phyloP scores from a whole-genome alignment of 805 yeast species.

The Wickerhamomyces bovis region DNA sequence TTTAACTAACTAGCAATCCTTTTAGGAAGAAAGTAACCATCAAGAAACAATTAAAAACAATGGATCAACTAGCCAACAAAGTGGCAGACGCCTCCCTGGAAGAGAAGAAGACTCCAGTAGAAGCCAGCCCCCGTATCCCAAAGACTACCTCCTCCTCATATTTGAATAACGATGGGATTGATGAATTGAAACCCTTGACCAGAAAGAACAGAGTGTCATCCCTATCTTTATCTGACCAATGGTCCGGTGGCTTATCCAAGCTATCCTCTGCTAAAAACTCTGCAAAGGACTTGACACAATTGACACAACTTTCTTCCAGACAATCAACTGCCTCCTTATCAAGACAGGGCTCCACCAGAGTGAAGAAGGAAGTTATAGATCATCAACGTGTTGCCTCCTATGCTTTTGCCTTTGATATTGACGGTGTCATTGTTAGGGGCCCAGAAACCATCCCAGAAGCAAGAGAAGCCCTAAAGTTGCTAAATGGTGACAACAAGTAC shows the following conservation, averaged over 20 bases:
- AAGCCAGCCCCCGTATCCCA: conserved; percentile 1
- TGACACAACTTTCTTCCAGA: conserved; percentile 20
- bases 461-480: conserved; percentile 58
- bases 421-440: conserved; percentile 84
- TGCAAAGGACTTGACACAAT: conserved; percentile 22
- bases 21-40: no score
- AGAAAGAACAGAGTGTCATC: conserved; percentile 62
- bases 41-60: background rate
- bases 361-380: conserved; percentile 49
- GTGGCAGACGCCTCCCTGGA: background rate
- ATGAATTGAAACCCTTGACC: conserved; percentile 53
- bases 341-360: conserved; percentile 25
- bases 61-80: background rate
- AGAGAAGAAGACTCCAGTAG: background rate
- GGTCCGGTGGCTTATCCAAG: conserved; percentile 38
- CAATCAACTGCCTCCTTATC: background rate
- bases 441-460: conserved; percentile 83
- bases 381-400: conserved; percentile 72
- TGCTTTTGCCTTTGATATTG: conserved; percentile 91
- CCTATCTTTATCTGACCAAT: conserved; percentile 65
- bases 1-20: no score
- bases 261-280: conserved; percentile 23
- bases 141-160: conserved; percentile 46
- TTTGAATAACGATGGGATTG: conserved; percentile 70
- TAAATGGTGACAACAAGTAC: conserved; percentile 74